These are phyloP conservation scores for Chlamydomonas schloesseri DNA, from an alignment of 139 green algal genomes.

Conservation along the genomic window DNA sequence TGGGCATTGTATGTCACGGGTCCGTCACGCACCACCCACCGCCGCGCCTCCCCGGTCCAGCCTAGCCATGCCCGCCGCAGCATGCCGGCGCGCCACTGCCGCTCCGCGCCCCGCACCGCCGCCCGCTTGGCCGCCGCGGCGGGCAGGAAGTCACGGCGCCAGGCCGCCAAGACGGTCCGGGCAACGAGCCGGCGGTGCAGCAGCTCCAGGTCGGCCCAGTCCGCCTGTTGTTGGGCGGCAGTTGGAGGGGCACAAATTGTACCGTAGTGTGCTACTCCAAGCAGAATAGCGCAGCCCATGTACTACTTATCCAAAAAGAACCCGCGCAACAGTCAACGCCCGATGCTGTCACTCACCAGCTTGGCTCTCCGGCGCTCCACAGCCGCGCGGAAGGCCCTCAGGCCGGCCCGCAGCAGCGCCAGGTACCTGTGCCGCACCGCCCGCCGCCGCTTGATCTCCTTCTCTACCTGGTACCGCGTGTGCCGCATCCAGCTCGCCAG, in stretches of 20 bases:
- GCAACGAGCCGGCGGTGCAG: neutral
- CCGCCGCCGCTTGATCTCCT: constrained; percentile 22
- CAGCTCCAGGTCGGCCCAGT: constrained; percentile 16
- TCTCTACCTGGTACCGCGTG: neutral
- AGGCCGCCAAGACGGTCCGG: neutral
- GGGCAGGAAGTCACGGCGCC: constrained; percentile 27
- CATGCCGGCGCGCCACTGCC: constrained; percentile 1
- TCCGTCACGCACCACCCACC: constrained; percentile 6
- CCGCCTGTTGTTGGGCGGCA: too few relatives aligned
- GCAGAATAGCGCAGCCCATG: too few relatives aligned
- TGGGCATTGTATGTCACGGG: too few relatives aligned
- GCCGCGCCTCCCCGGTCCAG: constrained; percentile 1
- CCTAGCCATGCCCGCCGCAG: constrained; percentile 9
- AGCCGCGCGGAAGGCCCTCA: constrained; percentile 4
- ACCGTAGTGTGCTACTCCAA: too few relatives aligned
- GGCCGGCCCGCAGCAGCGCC: constrained; percentile 25
- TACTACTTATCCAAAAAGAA: too few relatives aligned
- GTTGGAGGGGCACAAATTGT: too few relatives aligned
- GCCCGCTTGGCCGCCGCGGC: constrained; percentile 15
- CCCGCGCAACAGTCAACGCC: too few relatives aligned
- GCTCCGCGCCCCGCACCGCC: neutral
- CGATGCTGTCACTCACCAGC: constrained; percentile 17
- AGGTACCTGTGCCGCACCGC: constrained; percentile 52
- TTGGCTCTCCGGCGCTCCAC: constrained; percentile 20
- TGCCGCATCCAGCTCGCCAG: neutral